A percentile compares a stretch with the other conserved stretches of the same genome.
phyloP scores from a whole-genome alignment of 371 early-diverging fungal genomes.

The Thermomucor indicae-seudaticae region DNA sequence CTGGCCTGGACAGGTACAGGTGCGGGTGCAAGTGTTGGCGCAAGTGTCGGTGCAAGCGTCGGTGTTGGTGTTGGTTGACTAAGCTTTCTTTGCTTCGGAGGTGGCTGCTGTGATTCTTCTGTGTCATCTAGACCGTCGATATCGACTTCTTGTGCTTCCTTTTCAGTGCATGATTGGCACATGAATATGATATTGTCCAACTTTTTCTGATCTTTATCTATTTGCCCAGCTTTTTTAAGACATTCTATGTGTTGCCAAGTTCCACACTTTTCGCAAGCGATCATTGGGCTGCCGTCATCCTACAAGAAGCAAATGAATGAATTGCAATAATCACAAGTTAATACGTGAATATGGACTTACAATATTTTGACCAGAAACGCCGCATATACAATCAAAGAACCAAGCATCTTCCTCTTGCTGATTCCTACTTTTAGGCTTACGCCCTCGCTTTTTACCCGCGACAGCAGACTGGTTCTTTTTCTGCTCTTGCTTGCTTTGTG shows the following conservation, averaged over 20 bases:
- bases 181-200: slow-evolving; percentile 37
- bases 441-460: slow-evolving; percentile 24
- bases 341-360: slow-evolving; percentile 17
- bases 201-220: slow-evolving; percentile 18
- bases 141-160: slow-evolving; percentile 15
- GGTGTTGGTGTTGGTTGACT: neutral
- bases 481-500: slow-evolving; percentile 7
- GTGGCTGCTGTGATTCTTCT: neutral
- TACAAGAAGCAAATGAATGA: slow-evolving; percentile 9
- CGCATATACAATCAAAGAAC: slow-evolving; percentile 57
- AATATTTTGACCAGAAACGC: slow-evolving; percentile 51
- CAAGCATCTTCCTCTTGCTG: slow-evolving; percentile 49
- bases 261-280: slow-evolving; percentile 65
- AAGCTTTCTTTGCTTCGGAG: slow-evolving; percentile 1
- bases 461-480: slow-evolving; percentile 5
- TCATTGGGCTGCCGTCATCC: slow-evolving; percentile 75
- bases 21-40: too few species aligned
- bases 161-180: slow-evolving; percentile 34
- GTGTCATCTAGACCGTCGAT: slow-evolving; percentile 15
- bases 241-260: slow-evolving; percentile 73
- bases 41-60: too few species aligned
- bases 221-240: slow-evolving; percentile 43
- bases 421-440: slow-evolving; percentile 20
- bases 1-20: too few species aligned
- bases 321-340: neutral